Evolutionary conservation across 2,329 filamentous ascomycete genomes (phyloP), one percentile per base, ranked within the genome.

Genomic region (Lasiodiplodia gonubiensis): DNA sequence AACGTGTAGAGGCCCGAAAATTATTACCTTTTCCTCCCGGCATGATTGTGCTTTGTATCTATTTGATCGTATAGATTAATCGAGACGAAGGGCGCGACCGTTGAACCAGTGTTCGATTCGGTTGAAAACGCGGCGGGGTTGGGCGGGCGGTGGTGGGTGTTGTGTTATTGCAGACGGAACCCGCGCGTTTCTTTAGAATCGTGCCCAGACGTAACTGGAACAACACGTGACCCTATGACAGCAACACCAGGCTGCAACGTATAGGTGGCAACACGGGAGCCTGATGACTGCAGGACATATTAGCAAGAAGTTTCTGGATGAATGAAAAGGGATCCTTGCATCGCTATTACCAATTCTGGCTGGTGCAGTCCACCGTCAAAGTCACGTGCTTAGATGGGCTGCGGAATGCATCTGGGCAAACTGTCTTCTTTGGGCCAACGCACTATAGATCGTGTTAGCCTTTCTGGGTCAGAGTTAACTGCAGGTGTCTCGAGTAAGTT

Each of bases 1-100:
- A 46, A 49, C 42, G 66, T 37, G 59, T 64, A 39, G 42, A 68
- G 57, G 37, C 66, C 49, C 46, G 57, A 21, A 48, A 46, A 46
- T 57, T 52, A n/a, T 93, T 96, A 87, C 94, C 94, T 87, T 97
- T 97, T 84, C 93, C 93, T 79, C 94, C 94, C 78, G 93, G 85
- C 89, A 90, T 91, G 75, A 72, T 70, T 27, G 18, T 30, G 55
- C 51, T 30, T 54, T 63, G 35, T 33, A 25, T 35, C 52, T 54
- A 61, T 52, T 42, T 61, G 35, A 10, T 25, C 11, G 46, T 14
- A 33, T 2, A 23, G 48, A 53, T 48, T 48, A 51, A 30, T 53
- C 35, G 33, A 46, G 30, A 30, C 30, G 54, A 33, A 30, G 53
- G 48, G 55, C 25, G 54, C 65, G 65, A 67, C 55, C 65, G 54